Evolutionary conservation across 306 rosid species (phyloP).

Genomic region (Cucurbita ficifolia): DNA sequence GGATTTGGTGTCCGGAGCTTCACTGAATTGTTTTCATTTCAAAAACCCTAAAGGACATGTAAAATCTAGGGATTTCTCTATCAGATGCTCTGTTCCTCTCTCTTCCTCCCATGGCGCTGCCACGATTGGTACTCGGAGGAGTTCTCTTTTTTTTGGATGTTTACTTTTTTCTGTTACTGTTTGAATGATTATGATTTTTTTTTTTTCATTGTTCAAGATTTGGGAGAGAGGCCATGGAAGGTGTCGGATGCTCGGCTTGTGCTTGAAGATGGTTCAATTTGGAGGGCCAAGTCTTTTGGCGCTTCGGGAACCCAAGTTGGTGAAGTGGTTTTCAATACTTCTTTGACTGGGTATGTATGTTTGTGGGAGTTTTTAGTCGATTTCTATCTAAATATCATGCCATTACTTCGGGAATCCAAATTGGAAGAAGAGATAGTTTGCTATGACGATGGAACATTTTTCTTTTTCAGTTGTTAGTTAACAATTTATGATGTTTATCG

Average conservation of each 20-base stretch:
- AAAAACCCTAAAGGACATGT: background rate
- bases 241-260: constrained; percentile 75
- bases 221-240: constrained; percentile 77
- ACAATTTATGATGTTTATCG: background rate
- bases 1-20: constrained; percentile 16
- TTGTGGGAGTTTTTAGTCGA: background rate
- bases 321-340: constrained; percentile 90
- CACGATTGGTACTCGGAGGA: constrained; percentile 16
- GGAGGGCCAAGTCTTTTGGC: constrained; percentile 94
- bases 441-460: background rate
- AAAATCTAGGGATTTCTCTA: constrained; percentile 11
- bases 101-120: constrained; percentile 3
- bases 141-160: background rate
- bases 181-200: background rate
- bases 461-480: background rate
- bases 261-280: constrained; percentile 89
- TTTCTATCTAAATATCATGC: background rate
- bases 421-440: no score
- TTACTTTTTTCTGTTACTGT: background rate
- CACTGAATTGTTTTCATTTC: constrained; percentile 8
- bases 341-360: constrained; percentile 66
- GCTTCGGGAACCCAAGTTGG: constrained; percentile 96
- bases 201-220: constrained; percentile 18
- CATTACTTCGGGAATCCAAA: no score
- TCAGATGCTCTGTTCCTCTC: constrained; percentile 30